A percentile compares a stretch with the other conserved stretches of the same genome.
These are phyloP conservation scores for Taxillus chinensis DNA, from an alignment of 164 flowering plant species.

Conservation along the genomic window DNA sequence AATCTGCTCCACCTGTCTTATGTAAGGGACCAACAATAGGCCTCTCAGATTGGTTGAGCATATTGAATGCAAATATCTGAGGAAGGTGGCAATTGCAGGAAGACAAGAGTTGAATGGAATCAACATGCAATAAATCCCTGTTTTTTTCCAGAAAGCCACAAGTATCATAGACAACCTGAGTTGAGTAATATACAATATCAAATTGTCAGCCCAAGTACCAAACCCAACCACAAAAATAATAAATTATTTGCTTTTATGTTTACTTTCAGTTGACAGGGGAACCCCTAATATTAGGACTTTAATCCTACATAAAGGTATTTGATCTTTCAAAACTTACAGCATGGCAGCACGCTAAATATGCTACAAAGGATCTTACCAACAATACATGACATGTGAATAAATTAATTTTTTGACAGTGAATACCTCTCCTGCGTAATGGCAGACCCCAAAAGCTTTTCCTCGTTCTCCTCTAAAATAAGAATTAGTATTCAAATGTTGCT, in stretches of 20 bases:
- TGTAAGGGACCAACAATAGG: slow-evolving; percentile 60
- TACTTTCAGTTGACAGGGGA: too few species aligned
- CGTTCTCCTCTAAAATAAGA: slow-evolving; percentile 77
- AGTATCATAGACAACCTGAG: slow-evolving; percentile 87
- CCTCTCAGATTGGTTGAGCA: slow-evolving; percentile 80
- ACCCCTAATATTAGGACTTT: too few species aligned
- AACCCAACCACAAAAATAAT: neutral
- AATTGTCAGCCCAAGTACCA: neutral
- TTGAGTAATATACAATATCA: slow-evolving; percentile 9
- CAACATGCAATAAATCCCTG: slow-evolving; percentile 80
- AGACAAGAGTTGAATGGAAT: slow-evolving; percentile 81
- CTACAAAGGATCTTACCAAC: too few species aligned
- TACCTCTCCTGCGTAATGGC: slow-evolving; percentile 98
- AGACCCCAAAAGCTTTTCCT: slow-evolving; percentile 65
- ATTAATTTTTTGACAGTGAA: neutral
- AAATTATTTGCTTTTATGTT: too few species aligned
- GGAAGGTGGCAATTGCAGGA: slow-evolving; percentile 81
- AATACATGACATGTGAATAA: too few species aligned
- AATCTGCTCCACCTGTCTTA: slow-evolving; percentile 92
- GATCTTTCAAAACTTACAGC: too few species aligned
- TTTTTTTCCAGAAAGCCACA: slow-evolving; percentile 94
- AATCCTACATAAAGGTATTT: too few species aligned
- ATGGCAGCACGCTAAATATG: too few species aligned
- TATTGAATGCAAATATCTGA: slow-evolving; percentile 73
- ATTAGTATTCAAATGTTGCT: slow-evolving; percentile 78